phyloP scores from a whole-genome alignment of 495 filamentous ascomycete genomes.

The Daldinia vernicosa region DNA sequence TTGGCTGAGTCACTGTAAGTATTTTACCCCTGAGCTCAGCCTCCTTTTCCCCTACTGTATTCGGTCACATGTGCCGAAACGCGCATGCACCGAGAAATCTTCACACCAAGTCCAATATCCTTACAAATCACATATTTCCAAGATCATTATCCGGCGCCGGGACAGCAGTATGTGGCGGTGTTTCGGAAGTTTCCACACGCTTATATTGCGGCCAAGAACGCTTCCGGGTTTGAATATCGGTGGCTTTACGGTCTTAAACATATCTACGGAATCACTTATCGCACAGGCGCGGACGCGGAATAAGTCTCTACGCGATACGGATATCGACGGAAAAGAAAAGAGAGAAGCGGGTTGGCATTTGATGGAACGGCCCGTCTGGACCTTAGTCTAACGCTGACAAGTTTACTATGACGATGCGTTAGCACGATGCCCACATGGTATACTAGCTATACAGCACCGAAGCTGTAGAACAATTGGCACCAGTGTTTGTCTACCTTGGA shows the following conservation, averaged over 20 bases:
- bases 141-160: slow-evolving; percentile 4
- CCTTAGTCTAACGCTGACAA: neutral
- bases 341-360: neutral
- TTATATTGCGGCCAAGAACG: neutral
- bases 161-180: slow-evolving; percentile 5
- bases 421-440: neutral
- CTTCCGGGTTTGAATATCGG: neutral
- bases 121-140: slow-evolving; percentile 20
- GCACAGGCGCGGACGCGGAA: neutral
- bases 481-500: neutral
- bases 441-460: neutral
- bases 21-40: slow-evolving; percentile 9
- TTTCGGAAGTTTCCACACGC: slow-evolving; percentile 21
- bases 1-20: neutral
- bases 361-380: neutral
- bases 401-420: neutral
- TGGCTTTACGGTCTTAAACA: neutral
- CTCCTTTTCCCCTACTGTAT: neutral
- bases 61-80: slow-evolving; percentile 19
- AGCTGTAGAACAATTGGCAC: neutral
- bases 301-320: neutral
- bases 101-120: slow-evolving; percentile 5
- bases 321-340: neutral
- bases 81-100: slow-evolving; percentile 11
- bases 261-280: neutral